Evolutionary conservation across 768 basidiomycete species (phyloP).

Genomic region (Termitomyces eurrhizus): DNA sequence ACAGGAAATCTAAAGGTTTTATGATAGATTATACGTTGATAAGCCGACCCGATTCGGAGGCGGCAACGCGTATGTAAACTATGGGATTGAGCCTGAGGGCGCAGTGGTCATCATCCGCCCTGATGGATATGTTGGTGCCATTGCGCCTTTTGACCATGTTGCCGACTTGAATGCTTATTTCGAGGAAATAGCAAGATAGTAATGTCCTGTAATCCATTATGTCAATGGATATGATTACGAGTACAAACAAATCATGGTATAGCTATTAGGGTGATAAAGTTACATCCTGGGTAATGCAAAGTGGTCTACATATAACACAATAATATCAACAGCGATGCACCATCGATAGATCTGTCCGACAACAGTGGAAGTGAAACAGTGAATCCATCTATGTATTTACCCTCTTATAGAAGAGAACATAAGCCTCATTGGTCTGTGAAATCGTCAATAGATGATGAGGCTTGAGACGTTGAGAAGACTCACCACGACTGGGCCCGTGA

Average conservation of each 20-base stretch:
- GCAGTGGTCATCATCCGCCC: slow-evolving; percentile 56
- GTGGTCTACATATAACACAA: slow-evolving; percentile 18
- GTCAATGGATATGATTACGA: not conserved
- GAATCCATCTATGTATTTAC: slow-evolving; percentile 39
- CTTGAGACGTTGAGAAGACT: slow-evolving; percentile 23
- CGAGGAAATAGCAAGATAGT: slow-evolving; percentile 32
- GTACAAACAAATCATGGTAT: slow-evolving; percentile 8
- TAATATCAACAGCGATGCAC: slow-evolving; percentile 17
- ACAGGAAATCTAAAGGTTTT: not conserved
- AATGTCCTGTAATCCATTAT: not conserved
- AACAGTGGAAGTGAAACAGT: slow-evolving; percentile 20
- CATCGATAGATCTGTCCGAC: slow-evolving; percentile 13
- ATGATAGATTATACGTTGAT: slow-evolving; percentile 54
- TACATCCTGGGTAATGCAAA: slow-evolving; percentile 19
- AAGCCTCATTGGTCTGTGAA: slow-evolving; percentile 55
- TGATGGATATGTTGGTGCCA: slow-evolving; percentile 61
- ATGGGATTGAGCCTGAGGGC: slow-evolving; percentile 46
- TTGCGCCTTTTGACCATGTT: slow-evolving; percentile 46
- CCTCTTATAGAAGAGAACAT: slow-evolving; percentile 81
- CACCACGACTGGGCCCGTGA: slow-evolving; percentile 62
- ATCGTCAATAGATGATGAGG: not conserved
- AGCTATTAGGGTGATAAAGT: slow-evolving; percentile 15
- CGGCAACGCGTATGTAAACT: slow-evolving; percentile 53
- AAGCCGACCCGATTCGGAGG: slow-evolving; percentile 38
- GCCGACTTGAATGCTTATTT: slow-evolving; percentile 45